Conservation (phyloP, 306 rosid genomes). For the Betula pendula region DNA sequence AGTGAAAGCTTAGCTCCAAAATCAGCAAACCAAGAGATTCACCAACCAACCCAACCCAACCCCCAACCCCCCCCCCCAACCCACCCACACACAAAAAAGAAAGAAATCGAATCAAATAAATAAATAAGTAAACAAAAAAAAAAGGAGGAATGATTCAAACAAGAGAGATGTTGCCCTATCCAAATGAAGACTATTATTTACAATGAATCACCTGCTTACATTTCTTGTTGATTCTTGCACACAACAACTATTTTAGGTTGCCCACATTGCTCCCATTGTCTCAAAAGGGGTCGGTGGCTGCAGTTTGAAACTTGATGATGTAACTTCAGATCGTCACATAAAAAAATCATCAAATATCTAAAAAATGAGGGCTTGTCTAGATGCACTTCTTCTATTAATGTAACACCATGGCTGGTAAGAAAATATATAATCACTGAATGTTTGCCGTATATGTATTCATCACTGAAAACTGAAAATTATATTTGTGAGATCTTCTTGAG, state of each 20-base stretch:
- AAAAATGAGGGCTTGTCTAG: neutral
- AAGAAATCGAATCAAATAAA: no score
- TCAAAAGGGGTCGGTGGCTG: constrained; percentile 71
- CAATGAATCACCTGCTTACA: constrained; percentile 53
- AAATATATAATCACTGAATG: neutral
- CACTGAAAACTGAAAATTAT: neutral
- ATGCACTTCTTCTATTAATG: neutral
- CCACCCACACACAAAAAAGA: no score
- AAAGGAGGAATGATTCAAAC: neutral
- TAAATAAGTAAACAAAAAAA: neutral
- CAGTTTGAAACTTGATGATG: constrained; percentile 18
- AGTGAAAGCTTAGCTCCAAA: constrained; percentile 12
- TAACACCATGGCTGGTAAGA: constrained; percentile 1
- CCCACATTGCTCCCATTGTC: constrained; percentile 87
- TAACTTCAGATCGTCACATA: neutral
- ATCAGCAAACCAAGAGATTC: constrained; percentile 11
- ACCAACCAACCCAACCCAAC: neutral
- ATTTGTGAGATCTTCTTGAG: neutral
- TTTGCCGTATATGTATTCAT: neutral
- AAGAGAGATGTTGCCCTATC: constrained; percentile 1
- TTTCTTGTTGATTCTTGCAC: constrained; percentile 87
- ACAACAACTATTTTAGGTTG: constrained; percentile 87
- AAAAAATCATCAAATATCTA: neutral
- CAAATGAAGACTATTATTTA: constrained; percentile 9
- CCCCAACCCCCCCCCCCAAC: neutral